Evolutionary conservation across 1,139 yeast genomes (phyloP).

Genomic region (Yamadazyma sp.): DNA sequence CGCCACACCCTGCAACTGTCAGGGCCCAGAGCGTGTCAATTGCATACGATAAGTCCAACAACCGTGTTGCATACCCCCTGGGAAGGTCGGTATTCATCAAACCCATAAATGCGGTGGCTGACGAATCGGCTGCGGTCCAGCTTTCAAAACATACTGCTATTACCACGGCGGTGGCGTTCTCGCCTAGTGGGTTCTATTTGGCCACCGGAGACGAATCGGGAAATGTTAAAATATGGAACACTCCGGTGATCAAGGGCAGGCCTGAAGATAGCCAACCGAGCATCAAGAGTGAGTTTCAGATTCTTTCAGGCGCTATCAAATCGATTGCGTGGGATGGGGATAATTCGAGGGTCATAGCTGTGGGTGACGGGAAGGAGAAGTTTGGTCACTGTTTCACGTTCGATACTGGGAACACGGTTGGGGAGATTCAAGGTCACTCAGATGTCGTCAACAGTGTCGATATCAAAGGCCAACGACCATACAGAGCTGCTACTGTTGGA

Average conservation of each 20-base stretch:
- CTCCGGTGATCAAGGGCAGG: constrained; percentile 24
- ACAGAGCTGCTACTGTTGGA: constrained; percentile 89
- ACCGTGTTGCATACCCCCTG: constrained; percentile 74
- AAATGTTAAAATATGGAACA: constrained; percentile 85
- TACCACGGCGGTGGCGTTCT: constrained; percentile 80
- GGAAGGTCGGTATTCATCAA: constrained; percentile 81
- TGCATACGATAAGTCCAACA: constrained; percentile 66
- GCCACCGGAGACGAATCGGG: constrained; percentile 95
- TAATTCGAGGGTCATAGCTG: constrained; percentile 81
- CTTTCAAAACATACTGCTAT: constrained; percentile 68
- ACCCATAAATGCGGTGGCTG: constrained; percentile 37
- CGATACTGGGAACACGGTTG: constrained; percentile 94
- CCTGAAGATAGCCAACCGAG: constrained; percentile 17
- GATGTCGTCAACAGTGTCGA: constrained; percentile 80
- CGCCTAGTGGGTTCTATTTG: constrained; percentile 86
- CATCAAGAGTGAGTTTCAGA: constrained; percentile 78
- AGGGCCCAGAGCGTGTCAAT: constrained; percentile 72
- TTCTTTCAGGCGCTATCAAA: constrained; percentile 78
- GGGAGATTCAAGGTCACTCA: constrained; percentile 95
- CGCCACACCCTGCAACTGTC: constrained; percentile 78
- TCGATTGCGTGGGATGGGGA: constrained; percentile 95
- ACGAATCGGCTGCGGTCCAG: constrained; percentile 50
- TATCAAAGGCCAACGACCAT: constrained; percentile 86
- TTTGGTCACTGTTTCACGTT: constrained; percentile 92
- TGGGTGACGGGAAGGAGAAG: constrained; percentile 90